phyloP scores from a whole-genome alignment of 495 filamentous ascomycete genomes.

The Aspergillus nidulans region DNA sequence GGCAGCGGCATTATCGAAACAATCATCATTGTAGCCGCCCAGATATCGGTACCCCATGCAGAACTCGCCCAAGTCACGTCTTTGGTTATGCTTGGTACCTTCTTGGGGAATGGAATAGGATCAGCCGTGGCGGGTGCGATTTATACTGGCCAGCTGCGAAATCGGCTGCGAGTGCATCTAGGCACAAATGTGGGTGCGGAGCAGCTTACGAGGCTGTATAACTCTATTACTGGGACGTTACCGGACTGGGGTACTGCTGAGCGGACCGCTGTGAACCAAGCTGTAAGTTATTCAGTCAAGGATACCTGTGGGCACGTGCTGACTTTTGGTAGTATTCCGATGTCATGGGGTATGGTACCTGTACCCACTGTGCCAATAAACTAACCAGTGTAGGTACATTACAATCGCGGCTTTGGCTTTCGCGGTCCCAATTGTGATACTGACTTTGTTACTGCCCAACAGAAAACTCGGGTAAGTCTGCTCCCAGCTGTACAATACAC shows the following conservation, averaged over 20 bases:
- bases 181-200: conserved; percentile 19
- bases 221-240: conserved; percentile 39
- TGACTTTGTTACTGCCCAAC: conserved; percentile 39
- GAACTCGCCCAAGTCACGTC: conserved; percentile 47
- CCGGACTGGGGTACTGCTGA: conserved; percentile 40
- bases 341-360: conserved; percentile 32
- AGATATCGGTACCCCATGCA: conserved; percentile 41
- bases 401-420: conserved; percentile 42
- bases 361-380: not conserved
- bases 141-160: conserved; percentile 39
- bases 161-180: conserved; percentile 27
- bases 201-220: conserved; percentile 31
- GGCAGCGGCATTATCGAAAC: conserved; percentile 47
- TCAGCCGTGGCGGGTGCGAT: conserved; percentile 46
- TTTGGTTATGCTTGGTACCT: conserved; percentile 37
- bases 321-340: conserved; percentile 35
- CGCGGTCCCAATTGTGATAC: conserved; percentile 32
- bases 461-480: conserved; percentile 37
- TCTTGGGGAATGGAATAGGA: conserved; percentile 44
- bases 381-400: conserved; percentile 27
- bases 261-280: conserved; percentile 36
- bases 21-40: conserved; percentile 38
- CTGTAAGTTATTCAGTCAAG: conserved; percentile 24
- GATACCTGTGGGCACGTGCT: conserved; percentile 1
- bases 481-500: not conserved